Evolutionary conservation across 2,329 filamentous ascomycete species (phyloP).

Genomic region (Phoma sp.): DNA sequence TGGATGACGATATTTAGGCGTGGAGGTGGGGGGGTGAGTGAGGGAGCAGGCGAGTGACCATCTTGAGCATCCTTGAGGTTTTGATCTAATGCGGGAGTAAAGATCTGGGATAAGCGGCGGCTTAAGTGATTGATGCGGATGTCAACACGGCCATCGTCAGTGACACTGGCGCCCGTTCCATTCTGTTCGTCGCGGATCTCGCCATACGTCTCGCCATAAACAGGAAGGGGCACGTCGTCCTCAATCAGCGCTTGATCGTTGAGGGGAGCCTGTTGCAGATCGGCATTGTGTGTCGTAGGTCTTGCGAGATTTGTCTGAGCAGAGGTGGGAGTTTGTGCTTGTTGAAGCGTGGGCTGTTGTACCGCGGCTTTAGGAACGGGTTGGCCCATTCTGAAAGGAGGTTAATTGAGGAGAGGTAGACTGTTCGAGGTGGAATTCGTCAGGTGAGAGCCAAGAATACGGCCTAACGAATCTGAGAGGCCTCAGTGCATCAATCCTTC

Average conservation of each 20-base stretch:
- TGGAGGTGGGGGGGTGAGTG: conserved; percentile 14
- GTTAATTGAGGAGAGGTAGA: not conserved
- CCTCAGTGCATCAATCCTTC: too few relatives aligned
- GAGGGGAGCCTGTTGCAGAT: conserved; percentile 33
- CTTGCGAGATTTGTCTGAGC: conserved; percentile 26
- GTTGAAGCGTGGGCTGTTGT: not conserved
- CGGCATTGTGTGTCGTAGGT: conserved; percentile 28
- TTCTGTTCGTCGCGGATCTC: conserved; percentile 42
- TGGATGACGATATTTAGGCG: conserved; percentile 63
- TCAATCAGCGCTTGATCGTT: conserved; percentile 22
- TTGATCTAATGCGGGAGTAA: conserved; percentile 24
- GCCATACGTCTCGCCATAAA: conserved; percentile 43
- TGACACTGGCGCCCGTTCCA: conserved; percentile 53
- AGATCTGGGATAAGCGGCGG: conserved; percentile 29
- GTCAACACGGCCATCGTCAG: conserved; percentile 38
- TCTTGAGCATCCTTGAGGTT: conserved; percentile 24
- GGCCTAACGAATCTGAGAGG: too few relatives aligned
- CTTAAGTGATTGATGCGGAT: conserved; percentile 36
- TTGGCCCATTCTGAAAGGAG: not conserved
- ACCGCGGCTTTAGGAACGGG: not conserved
- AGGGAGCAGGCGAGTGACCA: conserved; percentile 13
- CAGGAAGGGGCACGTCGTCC: conserved; percentile 36
- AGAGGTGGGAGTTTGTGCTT: not conserved
- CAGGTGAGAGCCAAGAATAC: too few relatives aligned
- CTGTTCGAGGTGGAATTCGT: not conserved